Evolutionary conservation across 192 early-diverging fungal species (phyloP).

Genomic region (Gonapodya prolifera): DNA sequence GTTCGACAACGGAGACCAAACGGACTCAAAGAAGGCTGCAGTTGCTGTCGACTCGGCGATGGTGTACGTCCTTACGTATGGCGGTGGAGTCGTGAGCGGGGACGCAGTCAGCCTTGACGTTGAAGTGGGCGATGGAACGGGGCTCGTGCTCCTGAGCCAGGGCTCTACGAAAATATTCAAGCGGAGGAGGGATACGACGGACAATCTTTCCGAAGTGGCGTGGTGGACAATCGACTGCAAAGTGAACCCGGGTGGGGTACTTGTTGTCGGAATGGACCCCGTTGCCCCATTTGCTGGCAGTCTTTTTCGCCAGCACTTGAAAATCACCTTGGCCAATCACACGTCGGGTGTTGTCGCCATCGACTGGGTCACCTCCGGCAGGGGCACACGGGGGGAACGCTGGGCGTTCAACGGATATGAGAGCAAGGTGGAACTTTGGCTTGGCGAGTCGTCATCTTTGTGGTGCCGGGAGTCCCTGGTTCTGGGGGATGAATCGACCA

Average conservation of each 20-base stretch:
- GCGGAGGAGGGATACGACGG: slow-evolving; percentile 13
- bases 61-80: slow-evolving; percentile 61
- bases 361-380: slow-evolving; percentile 76
- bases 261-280: neutral
- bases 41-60: slow-evolving; percentile 9
- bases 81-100: slow-evolving; percentile 66
- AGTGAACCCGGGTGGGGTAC: neutral
- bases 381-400: slow-evolving; percentile 54
- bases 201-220: too few species aligned
- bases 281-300: neutral
- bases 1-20: neutral
- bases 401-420: slow-evolving; percentile 56
- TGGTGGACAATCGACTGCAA: too few species aligned
- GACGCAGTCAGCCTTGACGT: slow-evolving; percentile 46
- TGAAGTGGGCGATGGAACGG: slow-evolving; percentile 26
- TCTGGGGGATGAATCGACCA: too few species aligned
- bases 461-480: too few species aligned
- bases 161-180: slow-evolving; percentile 78
- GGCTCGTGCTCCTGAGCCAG: slow-evolving; percentile 61
- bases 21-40: neutral
- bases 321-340: too few species aligned
- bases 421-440: slow-evolving; percentile 26
- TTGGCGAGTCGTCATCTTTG: too few species aligned
- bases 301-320: neutral
- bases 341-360: too few species aligned